Percentiles rank a stretch among this genome's conserved stretches.
phyloP scores from a whole-genome alignment of 352 stramenopile genomes.

The Plasmopara viticola region DNA sequence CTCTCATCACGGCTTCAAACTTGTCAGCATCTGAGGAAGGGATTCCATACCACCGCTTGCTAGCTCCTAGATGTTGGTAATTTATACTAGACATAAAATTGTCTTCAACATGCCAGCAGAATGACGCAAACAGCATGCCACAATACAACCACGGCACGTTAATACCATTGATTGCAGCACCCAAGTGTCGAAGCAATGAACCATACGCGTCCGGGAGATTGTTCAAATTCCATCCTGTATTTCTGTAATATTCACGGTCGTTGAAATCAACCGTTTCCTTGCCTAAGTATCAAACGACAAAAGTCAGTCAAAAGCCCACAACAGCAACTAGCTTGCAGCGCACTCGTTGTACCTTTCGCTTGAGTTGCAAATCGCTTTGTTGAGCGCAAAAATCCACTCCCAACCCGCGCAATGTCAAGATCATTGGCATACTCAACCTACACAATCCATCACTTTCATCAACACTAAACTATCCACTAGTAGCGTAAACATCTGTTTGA shows the following conservation, averaged over 20 bases:
- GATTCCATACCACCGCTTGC: slow-evolving; percentile 95
- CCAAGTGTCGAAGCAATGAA: slow-evolving; percentile 91
- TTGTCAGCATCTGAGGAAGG: slow-evolving; percentile 42
- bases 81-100: slow-evolving; percentile 99
- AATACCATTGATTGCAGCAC: slow-evolving; percentile 93
- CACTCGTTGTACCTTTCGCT: slow-evolving; percentile 22
- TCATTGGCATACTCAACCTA: slow-evolving; percentile 90
- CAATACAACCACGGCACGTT: slow-evolving; percentile 99
- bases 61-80: slow-evolving; percentile 94
- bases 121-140: slow-evolving; percentile 96
- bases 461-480: not conserved
- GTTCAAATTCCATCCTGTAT: slow-evolving; percentile 96
- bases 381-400: slow-evolving; percentile 70
- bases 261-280: slow-evolving; percentile 49
- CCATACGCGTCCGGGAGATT: slow-evolving; percentile 92
- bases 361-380: slow-evolving; percentile 28
- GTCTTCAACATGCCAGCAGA: slow-evolving; percentile 99
- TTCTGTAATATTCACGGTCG: slow-evolving; percentile 64
- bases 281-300: slow-evolving; percentile 2
- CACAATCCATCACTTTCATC: slow-evolving; percentile 1
- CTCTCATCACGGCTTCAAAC: slow-evolving; percentile 48
- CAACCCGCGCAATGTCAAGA: slow-evolving; percentile 71
- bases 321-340: not conserved
- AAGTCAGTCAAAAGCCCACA: slow-evolving; percentile 2
- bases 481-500: slow-evolving; percentile 1